These are phyloP conservation scores for Candida incommunis DNA, from an alignment of 805 yeast genomes.

Conservation along the genomic window DNA sequence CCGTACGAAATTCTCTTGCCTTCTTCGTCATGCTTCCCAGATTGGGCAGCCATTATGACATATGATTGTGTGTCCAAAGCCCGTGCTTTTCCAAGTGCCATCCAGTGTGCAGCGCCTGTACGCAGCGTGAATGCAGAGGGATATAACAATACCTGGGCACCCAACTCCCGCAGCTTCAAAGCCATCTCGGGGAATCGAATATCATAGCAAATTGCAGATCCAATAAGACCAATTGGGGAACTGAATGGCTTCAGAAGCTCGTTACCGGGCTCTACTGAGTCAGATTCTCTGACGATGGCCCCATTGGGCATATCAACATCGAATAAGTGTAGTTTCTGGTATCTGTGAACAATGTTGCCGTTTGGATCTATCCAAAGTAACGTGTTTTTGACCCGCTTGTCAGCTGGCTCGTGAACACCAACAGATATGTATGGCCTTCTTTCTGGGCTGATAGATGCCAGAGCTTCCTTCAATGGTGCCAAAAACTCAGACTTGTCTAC, in stretches of 20 bases:
- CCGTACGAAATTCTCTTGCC: slow-evolving; percentile 77
- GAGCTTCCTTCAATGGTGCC: slow-evolving; percentile 30
- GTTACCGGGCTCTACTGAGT: slow-evolving; percentile 69
- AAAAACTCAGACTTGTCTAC: slow-evolving; percentile 29
- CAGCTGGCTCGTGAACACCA: slow-evolving; percentile 77
- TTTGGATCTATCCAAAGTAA: slow-evolving; percentile 51
- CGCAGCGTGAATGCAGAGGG: slow-evolving; percentile 91
- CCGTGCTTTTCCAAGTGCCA: slow-evolving; percentile 59
- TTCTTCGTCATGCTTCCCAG: slow-evolving; percentile 83
- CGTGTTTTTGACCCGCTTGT: slow-evolving; percentile 48
- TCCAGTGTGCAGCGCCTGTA: slow-evolving; percentile 92
- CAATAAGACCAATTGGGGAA: slow-evolving; percentile 32
- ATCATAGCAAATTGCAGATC: slow-evolving; percentile 66
- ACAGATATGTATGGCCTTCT: slow-evolving; percentile 52
- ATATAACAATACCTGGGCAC: slow-evolving; percentile 63
- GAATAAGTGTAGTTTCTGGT: slow-evolving; percentile 79
- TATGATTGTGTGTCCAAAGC: slow-evolving; percentile 83
- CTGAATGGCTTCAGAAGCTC: slow-evolving; percentile 38
- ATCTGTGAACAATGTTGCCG: slow-evolving; percentile 55
- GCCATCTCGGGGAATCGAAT: slow-evolving; percentile 85
- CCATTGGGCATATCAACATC: slow-evolving; percentile 76
- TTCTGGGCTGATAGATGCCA: slow-evolving; percentile 27
- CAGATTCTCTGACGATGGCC: slow-evolving; percentile 64
- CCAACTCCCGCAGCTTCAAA: slow-evolving; percentile 37
- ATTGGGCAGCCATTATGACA: slow-evolving; percentile 57